Base-by-base conservation (phyloP, 169 alveolate species). In the Cryptosporidium meleagridis region DNA sequence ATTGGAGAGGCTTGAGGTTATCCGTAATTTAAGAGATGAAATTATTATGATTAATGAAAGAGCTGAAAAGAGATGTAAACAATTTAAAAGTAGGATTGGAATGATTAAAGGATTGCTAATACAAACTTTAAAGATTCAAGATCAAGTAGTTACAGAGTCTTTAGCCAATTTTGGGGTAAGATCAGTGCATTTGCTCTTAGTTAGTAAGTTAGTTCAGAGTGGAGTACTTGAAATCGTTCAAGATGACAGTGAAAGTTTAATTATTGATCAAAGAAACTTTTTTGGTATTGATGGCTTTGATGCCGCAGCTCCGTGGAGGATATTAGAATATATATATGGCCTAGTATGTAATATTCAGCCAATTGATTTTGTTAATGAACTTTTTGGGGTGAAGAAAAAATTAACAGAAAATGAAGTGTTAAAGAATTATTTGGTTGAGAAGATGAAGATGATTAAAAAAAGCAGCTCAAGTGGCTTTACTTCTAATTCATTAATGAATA, bases 1-100 rank as follows among this genome's bases (percentile, higher is more conserved):
- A 29, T 45, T 80, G 21, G 89, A 80, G 33, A 80, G 75, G 41
- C 89, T 80, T 59, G 89, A 80, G 67, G 44, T 80, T 16, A 80
- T 61, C 35, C 59, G 75, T 26, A 44, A 35, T 26, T 61, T 80
- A 80, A 80, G 89, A 48, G 89, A 80, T 45, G 80, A 80, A 26
- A 80, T 80, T 7, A 45, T 59, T n/a, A 23, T 29, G 35, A 80
- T 80, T 44, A 80, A 80, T 65, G 75, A 80, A 26, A 41, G 69
- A 44, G 89, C 75, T 39, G 75, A 67, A 31, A 59, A 44, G 55
- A 59, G 89, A 51, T 21, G 4, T 7, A 62, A 80, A 23, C 70
- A 59, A 80, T 80, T 44, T 51, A 62, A 65, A 21, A 80, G 35
- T 45, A 59, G 89, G 31, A 80, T 80, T 31, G 75, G 75, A 18